Evolutionary conservation across 1,284 basidiomycete genomes (phyloP).

Genomic region (Crucibulum cyathiforme): DNA sequence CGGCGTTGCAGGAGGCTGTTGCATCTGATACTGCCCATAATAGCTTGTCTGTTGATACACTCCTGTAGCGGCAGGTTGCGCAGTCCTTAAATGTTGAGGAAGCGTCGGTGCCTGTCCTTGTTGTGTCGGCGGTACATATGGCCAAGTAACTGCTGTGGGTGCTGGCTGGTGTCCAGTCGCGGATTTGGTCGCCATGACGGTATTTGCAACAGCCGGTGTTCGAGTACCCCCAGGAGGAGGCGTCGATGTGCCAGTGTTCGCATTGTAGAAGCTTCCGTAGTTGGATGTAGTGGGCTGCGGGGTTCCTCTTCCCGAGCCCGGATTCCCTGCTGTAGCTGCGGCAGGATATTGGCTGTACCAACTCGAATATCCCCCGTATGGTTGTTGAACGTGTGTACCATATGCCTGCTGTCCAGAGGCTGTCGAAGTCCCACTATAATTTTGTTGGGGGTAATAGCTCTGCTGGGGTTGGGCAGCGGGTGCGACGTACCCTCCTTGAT

Average conservation of each 20-base stretch:
- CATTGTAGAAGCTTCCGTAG: conserved; percentile 41
- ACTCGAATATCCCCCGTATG: conserved; percentile 39
- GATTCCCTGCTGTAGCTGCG: conserved; percentile 25
- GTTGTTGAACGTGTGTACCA: conserved; percentile 39
- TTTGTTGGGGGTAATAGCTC: conserved; percentile 40
- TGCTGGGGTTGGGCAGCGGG: conserved; percentile 29
- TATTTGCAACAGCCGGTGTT: conserved; percentile 54
- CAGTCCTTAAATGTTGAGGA: conserved; percentile 37
- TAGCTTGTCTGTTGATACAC: conserved; percentile 27
- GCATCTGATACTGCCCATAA: conserved; percentile 32
- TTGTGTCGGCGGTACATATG: conserved; percentile 12
- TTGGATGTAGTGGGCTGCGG: conserved; percentile 49
- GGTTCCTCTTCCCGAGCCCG: conserved; percentile 53
- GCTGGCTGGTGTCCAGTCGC: conserved; percentile 7
- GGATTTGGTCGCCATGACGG: conserved; percentile 37
- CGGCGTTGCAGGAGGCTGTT: conserved; percentile 17
- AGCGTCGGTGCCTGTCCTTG: conserved; percentile 30
- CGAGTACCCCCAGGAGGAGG: conserved; percentile 18
- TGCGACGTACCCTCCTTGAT: conserved; percentile 35
- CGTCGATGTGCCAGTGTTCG: conserved; percentile 13
- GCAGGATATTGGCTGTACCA: conserved; percentile 46
- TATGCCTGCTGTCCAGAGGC: conserved; percentile 40
- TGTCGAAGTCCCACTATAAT: conserved; percentile 35
- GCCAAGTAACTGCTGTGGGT: conserved; percentile 15
- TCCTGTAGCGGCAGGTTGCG: conserved; percentile 9